Conservation (phyloP, 176 grass and related monocot species). For the Paspalum vaginatum region DNA sequence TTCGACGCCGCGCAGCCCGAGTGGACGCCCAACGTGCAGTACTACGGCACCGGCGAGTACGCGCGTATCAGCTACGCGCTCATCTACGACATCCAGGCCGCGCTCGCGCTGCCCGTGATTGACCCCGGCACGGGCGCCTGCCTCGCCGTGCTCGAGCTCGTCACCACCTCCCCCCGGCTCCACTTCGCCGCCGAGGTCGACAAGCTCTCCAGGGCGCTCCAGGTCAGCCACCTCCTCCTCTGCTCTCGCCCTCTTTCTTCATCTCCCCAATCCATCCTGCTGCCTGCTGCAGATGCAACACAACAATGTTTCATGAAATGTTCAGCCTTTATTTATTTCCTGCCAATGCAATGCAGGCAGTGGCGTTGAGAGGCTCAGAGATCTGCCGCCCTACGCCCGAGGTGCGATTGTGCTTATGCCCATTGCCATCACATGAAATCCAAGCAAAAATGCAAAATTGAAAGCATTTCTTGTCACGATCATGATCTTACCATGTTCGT, state of each 20-base stretch:
- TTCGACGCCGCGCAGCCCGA: conserved; percentile 76
- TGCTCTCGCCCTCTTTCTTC: background rate
- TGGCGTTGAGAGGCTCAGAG: conserved; percentile 71
- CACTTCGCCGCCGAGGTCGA: conserved; percentile 67
- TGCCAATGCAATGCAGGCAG: conserved; percentile 51
- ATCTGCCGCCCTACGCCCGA: conserved; percentile 51
- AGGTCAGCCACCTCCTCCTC: conserved; percentile 43
- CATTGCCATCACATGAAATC: background rate
- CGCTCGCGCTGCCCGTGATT: conserved; percentile 78
- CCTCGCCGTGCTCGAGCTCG: conserved; percentile 86
- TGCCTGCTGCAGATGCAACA: background rate
- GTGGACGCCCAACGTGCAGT: conserved; percentile 97
- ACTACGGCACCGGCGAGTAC: conserved; percentile 87
- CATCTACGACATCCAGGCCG: conserved; percentile 82
- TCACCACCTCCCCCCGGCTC: conserved; percentile 61
- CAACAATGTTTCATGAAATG: background rate
- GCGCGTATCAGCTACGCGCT: conserved; percentile 87
- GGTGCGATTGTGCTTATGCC: conserved; percentile 31
- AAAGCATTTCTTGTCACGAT: background rate
- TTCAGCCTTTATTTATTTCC: background rate
- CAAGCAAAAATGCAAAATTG: background rate
- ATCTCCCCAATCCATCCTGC: background rate
- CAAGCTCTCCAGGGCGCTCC: conserved; percentile 84
- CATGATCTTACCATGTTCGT: background rate
- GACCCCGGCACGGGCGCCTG: conserved; percentile 48